phyloP scores from a whole-genome alignment of 192 early-diverging fungal species.

The Neocallimastix lanati region DNA sequence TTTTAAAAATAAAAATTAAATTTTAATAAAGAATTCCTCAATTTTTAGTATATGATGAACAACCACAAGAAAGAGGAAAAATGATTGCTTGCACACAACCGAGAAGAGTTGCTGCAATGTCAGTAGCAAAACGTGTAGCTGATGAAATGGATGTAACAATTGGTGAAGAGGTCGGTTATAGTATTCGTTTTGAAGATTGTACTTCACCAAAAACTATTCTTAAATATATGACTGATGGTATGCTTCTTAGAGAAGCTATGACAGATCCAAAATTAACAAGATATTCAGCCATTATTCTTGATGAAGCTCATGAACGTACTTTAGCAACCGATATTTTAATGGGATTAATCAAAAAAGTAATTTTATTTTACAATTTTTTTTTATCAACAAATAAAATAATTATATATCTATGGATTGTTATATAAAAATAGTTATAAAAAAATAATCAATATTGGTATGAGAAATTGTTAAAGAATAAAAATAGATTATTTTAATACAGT shows the following conservation, averaged over 20 bases:
- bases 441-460: no score
- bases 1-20: background rate
- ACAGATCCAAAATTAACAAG: constrained; percentile 64
- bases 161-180: constrained; percentile 94
- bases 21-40: constrained; percentile 60
- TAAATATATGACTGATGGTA: constrained; percentile 99
- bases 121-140: constrained; percentile 93
- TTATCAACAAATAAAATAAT: constrained; percentile 3
- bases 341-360: constrained; percentile 84
- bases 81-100: constrained; percentile 98
- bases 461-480: no score
- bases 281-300: constrained; percentile 91
- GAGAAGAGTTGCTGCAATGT: constrained; percentile 98
- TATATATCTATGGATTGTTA: constrained; percentile 20
- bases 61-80: constrained; percentile 71
- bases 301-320: constrained; percentile 97
- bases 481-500: no score
- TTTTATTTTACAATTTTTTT: constrained; percentile 2
- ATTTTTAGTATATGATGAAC: constrained; percentile 76
- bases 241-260: constrained; percentile 96
- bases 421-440: no score
- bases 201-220: constrained; percentile 67
- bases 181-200: constrained; percentile 95
- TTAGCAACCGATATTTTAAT: constrained; percentile 93
- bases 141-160: constrained; percentile 87